These are phyloP conservation scores for Neopestalotiopsis rosae DNA, from an alignment of 2,329 filamentous ascomycete species.

Conservation along the genomic window DNA sequence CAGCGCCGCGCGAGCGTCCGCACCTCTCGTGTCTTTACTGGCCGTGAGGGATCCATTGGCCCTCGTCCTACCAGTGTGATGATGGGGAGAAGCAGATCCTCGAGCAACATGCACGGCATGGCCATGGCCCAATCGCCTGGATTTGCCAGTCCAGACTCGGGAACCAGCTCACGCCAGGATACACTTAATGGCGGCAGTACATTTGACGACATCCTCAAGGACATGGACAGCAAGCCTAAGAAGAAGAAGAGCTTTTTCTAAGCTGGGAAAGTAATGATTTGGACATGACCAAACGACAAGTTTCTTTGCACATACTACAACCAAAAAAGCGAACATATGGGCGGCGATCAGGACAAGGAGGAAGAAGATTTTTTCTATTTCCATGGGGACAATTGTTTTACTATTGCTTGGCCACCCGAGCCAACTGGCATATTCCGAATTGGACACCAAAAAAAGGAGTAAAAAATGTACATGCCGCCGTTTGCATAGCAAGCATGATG, in stretches of 20 bases:
- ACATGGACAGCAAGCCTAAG: constrained; percentile 38
- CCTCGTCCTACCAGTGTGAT: constrained; percentile 31
- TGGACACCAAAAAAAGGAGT: constrained; percentile 3
- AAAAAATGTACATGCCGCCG: background rate
- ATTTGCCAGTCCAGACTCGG: constrained; percentile 25
- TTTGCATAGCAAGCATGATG: constrained; percentile 7
- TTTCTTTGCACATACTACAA: constrained; percentile 4
- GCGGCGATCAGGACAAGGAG: background rate
- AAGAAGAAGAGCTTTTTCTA: constrained; percentile 40
- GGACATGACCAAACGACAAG: constrained; percentile 9
- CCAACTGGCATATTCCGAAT: background rate
- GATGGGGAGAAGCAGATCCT: constrained; percentile 37
- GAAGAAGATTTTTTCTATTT: background rate
- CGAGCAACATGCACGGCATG: constrained; percentile 34
- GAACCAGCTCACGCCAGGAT: constrained; percentile 31
- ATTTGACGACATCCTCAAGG: constrained; percentile 41
- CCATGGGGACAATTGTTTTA: background rate
- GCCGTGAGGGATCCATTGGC: constrained; percentile 29
- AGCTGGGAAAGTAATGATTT: constrained; percentile 19
- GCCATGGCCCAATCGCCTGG: constrained; percentile 23
- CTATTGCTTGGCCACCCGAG: background rate
- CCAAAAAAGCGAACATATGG: constrained; percentile 13
- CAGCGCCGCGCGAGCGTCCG: constrained; percentile 21
- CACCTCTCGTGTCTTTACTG: constrained; percentile 32
- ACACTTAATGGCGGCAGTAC: constrained; percentile 35